Base-by-base conservation (phyloP, 192 early-diverging fungal species). In the Gorgonomyces haynaldii region DNA sequence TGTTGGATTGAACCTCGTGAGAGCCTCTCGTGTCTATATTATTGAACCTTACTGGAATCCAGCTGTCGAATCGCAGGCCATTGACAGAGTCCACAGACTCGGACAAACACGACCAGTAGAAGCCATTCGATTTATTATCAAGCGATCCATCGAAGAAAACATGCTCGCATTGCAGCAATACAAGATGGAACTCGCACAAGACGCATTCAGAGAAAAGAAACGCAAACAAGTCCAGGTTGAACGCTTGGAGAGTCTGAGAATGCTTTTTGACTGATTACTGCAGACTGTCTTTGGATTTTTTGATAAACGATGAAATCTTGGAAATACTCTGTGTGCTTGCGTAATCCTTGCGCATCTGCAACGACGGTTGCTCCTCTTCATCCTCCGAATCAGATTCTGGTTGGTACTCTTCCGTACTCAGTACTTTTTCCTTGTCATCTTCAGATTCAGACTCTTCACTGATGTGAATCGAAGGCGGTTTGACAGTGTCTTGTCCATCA, bases 31-130 rank as follows among this genome's bases (percentile, higher is more conserved):
- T 2, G 75, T 79, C 20, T 75, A 66, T 44, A 39, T 77, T 9
- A 37, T 76, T 36, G 74, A 66, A 41, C 76, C 76, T 1, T 78
- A 78, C 53, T 78, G 76, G 76, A 78, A 78, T 62, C 71, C 71
- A 20, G 70, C 72, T 0, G 69, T 77, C 9, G 70, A 79, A 51
- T 46, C 74, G 23, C 77, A 79, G 53, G 77, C 77, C 2, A 52
- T 76, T 28, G 77, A 79, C 44, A 57, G 77, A 22, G 63, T 79
- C 17, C 75, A 78, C 50, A 63, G 77, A 3, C 54, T 79, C 38
- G 77, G 77, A 5, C 77, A 79, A 45, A 70, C 55, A 10, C 50
- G 58, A 22, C 37, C 55, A 5, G 77, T 79, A 6, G 44, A 61
- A 24, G 61, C 64, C 13, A 44, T 72, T 27, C 67, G 74, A 12